Evolutionary conservation across 441 rosid species (phyloP).

Genomic region (Populus hybrid): DNA sequence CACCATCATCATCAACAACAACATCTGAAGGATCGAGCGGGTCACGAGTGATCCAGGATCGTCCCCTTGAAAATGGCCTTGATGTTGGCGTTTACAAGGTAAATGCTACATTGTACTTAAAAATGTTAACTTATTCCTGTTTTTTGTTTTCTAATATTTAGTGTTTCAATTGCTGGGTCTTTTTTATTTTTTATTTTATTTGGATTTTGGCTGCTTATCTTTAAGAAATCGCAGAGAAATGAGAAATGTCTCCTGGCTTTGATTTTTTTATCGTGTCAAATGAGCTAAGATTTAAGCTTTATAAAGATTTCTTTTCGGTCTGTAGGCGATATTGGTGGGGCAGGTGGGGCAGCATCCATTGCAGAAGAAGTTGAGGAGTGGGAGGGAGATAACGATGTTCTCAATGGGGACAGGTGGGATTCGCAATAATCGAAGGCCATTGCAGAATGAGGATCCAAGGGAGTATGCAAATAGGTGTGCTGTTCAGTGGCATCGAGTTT

Average conservation of each 20-base stretch:
- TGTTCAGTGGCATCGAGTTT: slow-evolving; percentile 94
- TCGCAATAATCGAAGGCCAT: slow-evolving; percentile 65
- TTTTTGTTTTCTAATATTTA: background rate
- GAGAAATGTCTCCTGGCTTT: background rate
- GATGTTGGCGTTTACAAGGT: slow-evolving; percentile 85
- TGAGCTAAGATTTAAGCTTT: background rate
- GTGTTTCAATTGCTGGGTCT: background rate
- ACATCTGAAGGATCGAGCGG: slow-evolving; percentile 18
- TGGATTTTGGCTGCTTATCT: background rate
- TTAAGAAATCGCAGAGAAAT: background rate
- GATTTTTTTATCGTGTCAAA: background rate
- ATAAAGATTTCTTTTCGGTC: background rate
- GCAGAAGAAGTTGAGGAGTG: slow-evolving; percentile 72
- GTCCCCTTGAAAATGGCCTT: slow-evolving; percentile 69
- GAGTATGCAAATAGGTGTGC: slow-evolving; percentile 63
- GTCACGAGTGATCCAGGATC: slow-evolving; percentile 35
- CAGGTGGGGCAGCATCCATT: slow-evolving; percentile 78
- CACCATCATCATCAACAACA: slow-evolving; percentile 22
- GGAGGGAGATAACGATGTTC: slow-evolving; percentile 52
- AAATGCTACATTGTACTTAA: background rate
- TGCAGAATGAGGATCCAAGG: slow-evolving; percentile 64
- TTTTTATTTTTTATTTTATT: background rate
- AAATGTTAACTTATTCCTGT: background rate
- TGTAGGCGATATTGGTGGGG: slow-evolving; percentile 87
- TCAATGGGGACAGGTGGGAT: slow-evolving; percentile 87